Base-by-base conservation (phyloP, 1,139 yeast species). In the Pichia sp. region DNA sequence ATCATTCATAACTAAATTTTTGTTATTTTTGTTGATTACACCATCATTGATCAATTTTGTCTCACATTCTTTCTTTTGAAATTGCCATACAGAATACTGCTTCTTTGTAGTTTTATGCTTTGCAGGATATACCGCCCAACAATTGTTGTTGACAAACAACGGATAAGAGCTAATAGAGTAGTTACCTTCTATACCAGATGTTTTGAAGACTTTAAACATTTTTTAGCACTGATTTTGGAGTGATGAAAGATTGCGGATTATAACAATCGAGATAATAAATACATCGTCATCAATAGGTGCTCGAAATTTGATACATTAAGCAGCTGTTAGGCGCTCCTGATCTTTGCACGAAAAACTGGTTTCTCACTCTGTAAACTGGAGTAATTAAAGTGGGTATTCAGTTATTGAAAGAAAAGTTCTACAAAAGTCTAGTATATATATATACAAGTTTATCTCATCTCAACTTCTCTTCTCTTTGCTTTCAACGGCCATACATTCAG, bases 41-140 rank as follows among this genome's bases (percentile, higher is more conserved):
- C 84, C 79, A 37, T 75, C 61, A 47, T 75, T 72, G 18, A 66
- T 52, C 17, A 86, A 61, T 42, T 67, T 67, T 11, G 72, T 61
- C 52, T 84, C 91, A 51, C 84, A 76, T 47, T 77, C 77, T 55
- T 81, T 75, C 64, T 89, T 91, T 59, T 85, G 96, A 56, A 89
- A 85, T 28, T 84, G 80, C 62, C 91, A 88, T 17, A 91, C 93
- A 7, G 95, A 83, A 1, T 79, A 95, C 42, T 66, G 56, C 41
- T 71, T 67, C 31, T 78, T 79, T 3, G 70, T 64, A 14, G 74
- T 64, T 49, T 78, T 78, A 40, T 76, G 79, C 53, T 82, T 84
- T 23, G 94, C 97, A 2, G 91, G 86, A 52, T 77, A 85, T 0
- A 91, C 76, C 10, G 77, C 62, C 97, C 97, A 91, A 15, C 94